phyloP scores from a whole-genome alignment of 2,329 filamentous ascomycete genomes.

The Emmonsia crescens region DNA sequence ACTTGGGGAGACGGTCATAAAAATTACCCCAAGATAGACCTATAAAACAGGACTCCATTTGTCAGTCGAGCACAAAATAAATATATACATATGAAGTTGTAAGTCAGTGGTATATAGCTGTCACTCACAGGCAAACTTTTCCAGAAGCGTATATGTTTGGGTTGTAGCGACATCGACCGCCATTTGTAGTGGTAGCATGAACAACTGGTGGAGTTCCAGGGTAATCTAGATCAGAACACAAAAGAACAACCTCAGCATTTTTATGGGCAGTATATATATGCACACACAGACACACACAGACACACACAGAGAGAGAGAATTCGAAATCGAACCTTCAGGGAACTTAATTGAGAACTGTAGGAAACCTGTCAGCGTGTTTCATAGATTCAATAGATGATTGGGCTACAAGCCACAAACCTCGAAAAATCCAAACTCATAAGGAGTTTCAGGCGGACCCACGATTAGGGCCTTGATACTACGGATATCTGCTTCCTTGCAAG shows the following conservation, averaged over 20 bases:
- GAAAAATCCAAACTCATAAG: slow-evolving; percentile 96
- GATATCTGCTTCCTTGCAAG: slow-evolving; percentile 78
- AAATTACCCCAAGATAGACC: slow-evolving; percentile 71
- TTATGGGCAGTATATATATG: background rate
- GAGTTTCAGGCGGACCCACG: slow-evolving; percentile 84
- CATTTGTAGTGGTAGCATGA: slow-evolving; percentile 71
- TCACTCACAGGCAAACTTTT: slow-evolving; percentile 77
- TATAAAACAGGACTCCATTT: slow-evolving; percentile 25
- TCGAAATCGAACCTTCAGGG: slow-evolving; percentile 50
- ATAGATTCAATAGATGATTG: background rate
- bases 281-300: background rate
- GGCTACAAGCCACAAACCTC: slow-evolving; percentile 49
- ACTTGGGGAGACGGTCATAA: background rate
- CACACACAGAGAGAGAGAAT: background rate
- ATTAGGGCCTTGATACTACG: slow-evolving; percentile 79
- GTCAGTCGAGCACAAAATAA: slow-evolving; percentile 13
- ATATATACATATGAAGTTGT: background rate
- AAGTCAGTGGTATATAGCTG: background rate
- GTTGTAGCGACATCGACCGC: slow-evolving; percentile 82
- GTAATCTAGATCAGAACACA: slow-evolving; percentile 52
- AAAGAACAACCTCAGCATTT: background rate
- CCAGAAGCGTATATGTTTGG: slow-evolving; percentile 90
- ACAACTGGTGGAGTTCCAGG: slow-evolving; percentile 54
- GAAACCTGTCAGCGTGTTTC: background rate
- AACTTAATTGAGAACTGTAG: slow-evolving; percentile 65